Base-by-base conservation (phyloP, 306 rosid species). In the Trifolium pratense region DNA sequence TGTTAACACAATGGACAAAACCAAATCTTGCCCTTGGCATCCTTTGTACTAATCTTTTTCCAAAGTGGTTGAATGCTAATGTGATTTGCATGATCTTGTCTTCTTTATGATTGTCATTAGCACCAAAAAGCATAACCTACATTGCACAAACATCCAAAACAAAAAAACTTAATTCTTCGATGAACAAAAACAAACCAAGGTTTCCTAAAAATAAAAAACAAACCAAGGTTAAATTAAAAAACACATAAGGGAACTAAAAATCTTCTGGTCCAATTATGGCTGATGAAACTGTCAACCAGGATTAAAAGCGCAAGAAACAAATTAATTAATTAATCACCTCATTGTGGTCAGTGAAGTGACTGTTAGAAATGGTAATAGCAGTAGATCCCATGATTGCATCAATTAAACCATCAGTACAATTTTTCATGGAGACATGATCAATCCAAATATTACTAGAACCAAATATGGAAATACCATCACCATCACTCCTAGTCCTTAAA, bases 31-130 rank as follows among this genome's bases (percentile, higher is more conserved):
- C 57, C 70, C 97, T 88, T 0, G 98, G 96, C 93, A 93, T 90
- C 75, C 98, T 83, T 66, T 93, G 97, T 37, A 81, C 59, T 55
- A 85, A 77, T 81, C 93, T 90, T 55, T 70, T 60, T 0, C 98
- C 98, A 15, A 87, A 90, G 73, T 93, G 90, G 82, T 93, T 93
- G 89, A 93, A 93, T 26, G 96, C 97, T 29, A 90, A 17, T 0
- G 96, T 93, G 14, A 93, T 43, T 72, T 93, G 98, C 97, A 89
- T 90, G 6, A 87, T 75, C 70, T 72, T 13, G 52, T 93, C 98
- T 0, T 25, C 75, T 0, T 23, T 0, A 62, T 74, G 69, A 39
- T 39, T 39, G 48, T 89, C 82, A 20, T 79, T 82, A 1, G 97
- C 96, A 9, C 98, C 98, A 31, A 93, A 87, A 32, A 93, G 71